These are phyloP conservation scores for Breviolum minutum DNA, from an alignment of 73 alveolate genomes.

Conservation along the genomic window DNA sequence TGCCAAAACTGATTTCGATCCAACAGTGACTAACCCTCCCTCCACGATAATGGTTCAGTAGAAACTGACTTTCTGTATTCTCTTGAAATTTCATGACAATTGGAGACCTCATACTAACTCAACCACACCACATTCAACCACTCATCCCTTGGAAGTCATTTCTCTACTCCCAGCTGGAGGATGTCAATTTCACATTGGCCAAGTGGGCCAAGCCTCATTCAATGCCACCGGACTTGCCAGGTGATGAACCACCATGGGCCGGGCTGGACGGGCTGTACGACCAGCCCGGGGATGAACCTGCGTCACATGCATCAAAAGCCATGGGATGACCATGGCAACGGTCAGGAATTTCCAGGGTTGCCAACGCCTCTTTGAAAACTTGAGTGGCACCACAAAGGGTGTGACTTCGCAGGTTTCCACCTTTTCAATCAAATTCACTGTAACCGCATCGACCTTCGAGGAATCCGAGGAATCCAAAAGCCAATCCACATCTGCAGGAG, in stretches of 20 bases:
- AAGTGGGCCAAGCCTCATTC: not conserved
- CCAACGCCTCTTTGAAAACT: not conserved
- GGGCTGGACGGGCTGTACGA: no score
- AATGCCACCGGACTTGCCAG: no score
- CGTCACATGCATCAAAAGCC: not conserved
- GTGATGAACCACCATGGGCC: no score
- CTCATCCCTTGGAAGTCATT: not conserved
- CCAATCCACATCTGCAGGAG: not conserved
- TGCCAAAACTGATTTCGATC: no score
- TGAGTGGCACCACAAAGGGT: no score
- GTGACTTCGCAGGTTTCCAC: no score
- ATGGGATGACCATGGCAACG: slow-evolving; percentile 2
- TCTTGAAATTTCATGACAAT: not conserved
- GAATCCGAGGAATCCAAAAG: not conserved
- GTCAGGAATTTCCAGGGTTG: not conserved
- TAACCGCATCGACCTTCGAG: no score
- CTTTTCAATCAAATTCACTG: no score
- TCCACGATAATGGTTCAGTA: no score
- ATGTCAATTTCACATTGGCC: slow-evolving; percentile 1
- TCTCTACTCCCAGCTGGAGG: not conserved
- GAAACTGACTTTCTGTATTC: not conserved
- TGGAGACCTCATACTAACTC: not conserved
- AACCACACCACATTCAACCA: no score
- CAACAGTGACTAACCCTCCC: no score
- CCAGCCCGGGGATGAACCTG: not conserved